Evolutionary conservation across 352 stramenopile species (phyloP).

Genomic region (Pythium utonaiense): DNA sequence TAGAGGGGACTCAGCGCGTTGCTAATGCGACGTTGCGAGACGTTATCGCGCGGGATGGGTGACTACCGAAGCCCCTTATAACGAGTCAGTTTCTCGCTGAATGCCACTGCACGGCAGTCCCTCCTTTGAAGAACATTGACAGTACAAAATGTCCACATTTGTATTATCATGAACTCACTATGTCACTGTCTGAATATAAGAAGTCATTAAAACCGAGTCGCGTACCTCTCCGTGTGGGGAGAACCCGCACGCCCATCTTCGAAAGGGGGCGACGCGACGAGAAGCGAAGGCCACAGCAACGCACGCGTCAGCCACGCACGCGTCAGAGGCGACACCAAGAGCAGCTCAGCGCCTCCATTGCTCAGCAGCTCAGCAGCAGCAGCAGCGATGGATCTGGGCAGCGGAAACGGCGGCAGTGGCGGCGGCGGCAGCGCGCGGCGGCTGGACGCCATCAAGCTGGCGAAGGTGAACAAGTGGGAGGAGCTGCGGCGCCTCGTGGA

Average conservation of each 20-base stretch:
- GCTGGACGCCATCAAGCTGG: constrained; percentile 82
- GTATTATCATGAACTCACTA: too few species aligned
- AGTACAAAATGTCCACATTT: not conserved
- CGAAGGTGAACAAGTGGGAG: constrained; percentile 78
- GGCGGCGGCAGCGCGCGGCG: constrained; percentile 38
- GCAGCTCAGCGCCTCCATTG: not conserved
- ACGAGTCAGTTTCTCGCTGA: not conserved
- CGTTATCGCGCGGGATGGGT: constrained; percentile 1
- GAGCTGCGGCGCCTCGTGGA: constrained; percentile 75
- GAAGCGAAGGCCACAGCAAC: not conserved
- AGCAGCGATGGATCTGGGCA: not conserved
- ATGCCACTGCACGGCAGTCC: not conserved
- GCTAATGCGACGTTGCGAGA: not conserved
- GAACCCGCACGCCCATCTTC: not conserved
- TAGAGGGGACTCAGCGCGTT: not conserved
- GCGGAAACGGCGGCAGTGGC: not conserved
- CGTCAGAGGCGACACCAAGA: not conserved
- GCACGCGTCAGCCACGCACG: not conserved
- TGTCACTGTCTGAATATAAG: too few species aligned
- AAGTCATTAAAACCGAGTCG: not conserved
- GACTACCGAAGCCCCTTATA: not conserved
- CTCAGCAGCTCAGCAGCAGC: not conserved
- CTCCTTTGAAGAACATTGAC: not conserved
- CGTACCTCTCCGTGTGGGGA: not conserved
- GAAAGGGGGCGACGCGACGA: constrained; percentile 3